Conservation (phyloP, 768 basidiomycete species). For the Mycena latifolia region DNA sequence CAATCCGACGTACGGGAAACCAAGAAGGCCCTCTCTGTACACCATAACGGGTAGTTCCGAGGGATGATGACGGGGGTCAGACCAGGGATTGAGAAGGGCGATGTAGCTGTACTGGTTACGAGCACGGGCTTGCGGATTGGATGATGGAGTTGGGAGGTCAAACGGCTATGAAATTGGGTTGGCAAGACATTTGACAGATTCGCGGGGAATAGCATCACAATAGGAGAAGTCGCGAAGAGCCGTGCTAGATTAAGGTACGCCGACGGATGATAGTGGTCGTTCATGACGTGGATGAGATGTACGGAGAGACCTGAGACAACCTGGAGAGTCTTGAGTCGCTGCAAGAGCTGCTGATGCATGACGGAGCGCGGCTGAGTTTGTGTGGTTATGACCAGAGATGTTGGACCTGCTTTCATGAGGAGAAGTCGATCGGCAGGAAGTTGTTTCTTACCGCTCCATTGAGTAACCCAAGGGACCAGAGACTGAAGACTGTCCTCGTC, state of each 20-base stretch:
- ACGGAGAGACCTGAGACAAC: conserved; percentile 49
- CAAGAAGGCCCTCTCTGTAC: conserved; percentile 65
- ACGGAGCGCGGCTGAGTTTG: conserved; percentile 37
- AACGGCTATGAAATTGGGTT: conserved; percentile 31
- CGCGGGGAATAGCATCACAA: conserved; percentile 66
- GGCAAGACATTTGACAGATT: conserved; percentile 46
- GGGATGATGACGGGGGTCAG: conserved; percentile 61
- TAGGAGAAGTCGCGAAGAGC: conserved; percentile 63
- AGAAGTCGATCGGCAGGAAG: conserved; percentile 23
- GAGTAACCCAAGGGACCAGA: conserved; percentile 49
- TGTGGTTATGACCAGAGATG: conserved; percentile 40
- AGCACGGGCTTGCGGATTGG: conserved; percentile 26
- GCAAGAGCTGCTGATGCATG: conserved; percentile 42
- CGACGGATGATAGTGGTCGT: conserved; percentile 55
- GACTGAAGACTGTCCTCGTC: conserved; percentile 44
- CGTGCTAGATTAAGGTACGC: conserved; percentile 72
- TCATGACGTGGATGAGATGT: conserved; percentile 62
- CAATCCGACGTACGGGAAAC: conserved; percentile 65
- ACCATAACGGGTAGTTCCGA: conserved; percentile 67
- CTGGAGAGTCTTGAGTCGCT: conserved; percentile 41
- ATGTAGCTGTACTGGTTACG: conserved; percentile 43
- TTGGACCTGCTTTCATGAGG: conserved; percentile 23
- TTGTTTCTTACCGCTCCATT: conserved; percentile 57
- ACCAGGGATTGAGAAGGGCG: conserved; percentile 52
- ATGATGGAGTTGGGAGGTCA: conserved; percentile 30